phyloP scores from a whole-genome alignment of 192 early-diverging fungal genomes.

The Linderina pennispora region DNA sequence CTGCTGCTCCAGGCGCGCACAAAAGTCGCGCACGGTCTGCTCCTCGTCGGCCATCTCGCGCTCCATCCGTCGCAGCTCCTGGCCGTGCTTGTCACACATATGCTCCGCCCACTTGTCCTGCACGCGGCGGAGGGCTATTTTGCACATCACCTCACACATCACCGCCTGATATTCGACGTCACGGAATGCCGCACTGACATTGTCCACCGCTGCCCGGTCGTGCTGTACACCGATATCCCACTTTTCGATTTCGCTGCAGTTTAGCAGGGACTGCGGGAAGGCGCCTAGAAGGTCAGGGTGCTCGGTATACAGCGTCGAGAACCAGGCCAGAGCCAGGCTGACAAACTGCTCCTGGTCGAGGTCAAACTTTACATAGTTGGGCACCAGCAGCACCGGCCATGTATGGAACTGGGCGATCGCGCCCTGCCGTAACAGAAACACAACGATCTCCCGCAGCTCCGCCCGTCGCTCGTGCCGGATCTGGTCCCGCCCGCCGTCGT shows the following conservation, averaged over 20 bases:
- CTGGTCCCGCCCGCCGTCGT: conserved; percentile 41
- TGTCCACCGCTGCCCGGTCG: conserved; percentile 17
- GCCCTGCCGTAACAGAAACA: conserved; percentile 70
- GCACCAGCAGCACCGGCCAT: conserved; percentile 61
- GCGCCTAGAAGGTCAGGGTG: conserved; percentile 40
- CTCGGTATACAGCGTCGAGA: conserved; percentile 33
- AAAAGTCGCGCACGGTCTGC: conserved; percentile 31
- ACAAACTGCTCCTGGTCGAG: conserved; percentile 41
- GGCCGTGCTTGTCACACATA: conserved; percentile 28
- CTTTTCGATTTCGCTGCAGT: conserved; percentile 24
- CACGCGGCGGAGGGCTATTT: conserved; percentile 34
- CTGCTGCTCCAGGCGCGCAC: conserved; percentile 31
- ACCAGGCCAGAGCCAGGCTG: conserved; percentile 30
- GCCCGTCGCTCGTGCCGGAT: conserved; percentile 51
- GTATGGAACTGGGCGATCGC: conserved; percentile 78
- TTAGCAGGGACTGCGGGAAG: conserved; percentile 32
- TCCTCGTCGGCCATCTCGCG: conserved; percentile 28
- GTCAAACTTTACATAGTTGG: conserved; percentile 50
- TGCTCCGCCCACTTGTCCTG: conserved; percentile 13
- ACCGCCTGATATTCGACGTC: conserved; percentile 32
- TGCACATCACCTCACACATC: conserved; percentile 37
- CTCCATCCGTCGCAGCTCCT: conserved; percentile 24
- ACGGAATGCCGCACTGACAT: conserved; percentile 10
- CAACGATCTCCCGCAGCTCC: conserved; percentile 77
- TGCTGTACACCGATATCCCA: conserved; percentile 23